A percentile compares a stretch with the other conserved stretches of the same genome.
Evolutionary conservation across 2,329 filamentous ascomycete species (phyloP).

Genomic region (Hypoxylon sp.): DNA sequence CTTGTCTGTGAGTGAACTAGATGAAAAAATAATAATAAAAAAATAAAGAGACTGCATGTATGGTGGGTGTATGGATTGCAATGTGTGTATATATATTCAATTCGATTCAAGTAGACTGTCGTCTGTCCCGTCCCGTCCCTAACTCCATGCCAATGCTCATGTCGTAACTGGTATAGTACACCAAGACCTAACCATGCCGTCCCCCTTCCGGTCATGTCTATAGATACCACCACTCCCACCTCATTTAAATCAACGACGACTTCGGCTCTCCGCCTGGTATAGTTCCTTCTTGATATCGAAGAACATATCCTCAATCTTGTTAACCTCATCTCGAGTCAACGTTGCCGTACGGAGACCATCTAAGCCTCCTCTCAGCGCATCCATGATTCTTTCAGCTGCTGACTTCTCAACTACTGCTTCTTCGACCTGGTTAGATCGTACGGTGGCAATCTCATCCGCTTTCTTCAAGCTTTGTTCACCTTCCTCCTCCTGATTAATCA

Average conservation of each 20-base stretch:
- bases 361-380: conserved; percentile 69
- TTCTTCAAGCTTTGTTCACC: conserved; percentile 22
- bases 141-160: conserved; percentile 41
- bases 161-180: conserved; percentile 26
- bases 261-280: conserved; percentile 77
- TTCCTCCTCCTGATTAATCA: conserved; percentile 35
- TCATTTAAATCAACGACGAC: conserved; percentile 49
- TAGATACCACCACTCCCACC: conserved; percentile 17
- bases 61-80: background rate
- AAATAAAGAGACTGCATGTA: background rate
- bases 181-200: conserved; percentile 22
- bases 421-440: conserved; percentile 19
- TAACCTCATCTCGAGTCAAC: conserved; percentile 75
- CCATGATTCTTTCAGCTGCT: conserved; percentile 66
- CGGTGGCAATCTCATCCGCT: conserved; percentile 3
- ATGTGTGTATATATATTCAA: conserved; percentile 1
- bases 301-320: conserved; percentile 81
- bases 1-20: background rate
- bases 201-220: conserved; percentile 23
- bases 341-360: conserved; percentile 71
- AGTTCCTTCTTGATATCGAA: conserved; percentile 84
- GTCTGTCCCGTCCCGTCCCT: conserved; percentile 15
- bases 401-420: conserved; percentile 49
- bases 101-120: conserved; percentile 25
- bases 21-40: background rate